Conservation (phyloP, 768 basidiomycete species). For the Lactarius deliciosus region DNA sequence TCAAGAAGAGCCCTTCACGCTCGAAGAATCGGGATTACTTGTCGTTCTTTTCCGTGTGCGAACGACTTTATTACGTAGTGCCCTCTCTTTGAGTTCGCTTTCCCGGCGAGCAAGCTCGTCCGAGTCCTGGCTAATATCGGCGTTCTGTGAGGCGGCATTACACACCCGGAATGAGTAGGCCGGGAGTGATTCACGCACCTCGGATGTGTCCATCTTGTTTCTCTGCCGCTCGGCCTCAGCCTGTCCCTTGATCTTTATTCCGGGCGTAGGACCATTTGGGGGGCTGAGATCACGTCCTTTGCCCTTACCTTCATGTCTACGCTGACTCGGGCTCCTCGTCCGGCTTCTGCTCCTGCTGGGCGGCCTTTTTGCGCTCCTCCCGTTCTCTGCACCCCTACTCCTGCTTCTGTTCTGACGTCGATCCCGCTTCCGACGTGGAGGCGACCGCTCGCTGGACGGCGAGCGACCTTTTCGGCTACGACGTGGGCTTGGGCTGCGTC, state of each 20-base stretch:
- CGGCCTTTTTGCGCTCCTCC: constrained; percentile 7
- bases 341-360: constrained; percentile 23
- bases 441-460: constrained; percentile 38
- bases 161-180: neutral
- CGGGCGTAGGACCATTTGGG: constrained; percentile 41
- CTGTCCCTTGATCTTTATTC: constrained; percentile 78
- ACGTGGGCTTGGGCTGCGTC: constrained; percentile 46
- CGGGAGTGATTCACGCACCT: constrained; percentile 25
- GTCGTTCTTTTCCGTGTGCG: constrained; percentile 55
- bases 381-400: constrained; percentile 22
- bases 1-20: constrained; percentile 8
- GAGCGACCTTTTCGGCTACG: constrained; percentile 34
- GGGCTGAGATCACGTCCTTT: constrained; percentile 31
- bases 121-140: constrained; percentile 29
- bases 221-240: constrained; percentile 51
- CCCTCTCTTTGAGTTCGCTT: constrained; percentile 78
- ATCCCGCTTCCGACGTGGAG: constrained; percentile 26
- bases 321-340: constrained; percentile 21
- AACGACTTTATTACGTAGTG: constrained; percentile 79
- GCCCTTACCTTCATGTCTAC: constrained; percentile 18
- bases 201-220: constrained; percentile 51
- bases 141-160: neutral
- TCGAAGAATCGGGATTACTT: constrained; percentile 17
- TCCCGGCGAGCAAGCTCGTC: constrained; percentile 65
- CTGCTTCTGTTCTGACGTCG: constrained; percentile 21